phyloP scores from a whole-genome alignment of 306 rosid genomes.

The Echinosophora koreensis region DNA sequence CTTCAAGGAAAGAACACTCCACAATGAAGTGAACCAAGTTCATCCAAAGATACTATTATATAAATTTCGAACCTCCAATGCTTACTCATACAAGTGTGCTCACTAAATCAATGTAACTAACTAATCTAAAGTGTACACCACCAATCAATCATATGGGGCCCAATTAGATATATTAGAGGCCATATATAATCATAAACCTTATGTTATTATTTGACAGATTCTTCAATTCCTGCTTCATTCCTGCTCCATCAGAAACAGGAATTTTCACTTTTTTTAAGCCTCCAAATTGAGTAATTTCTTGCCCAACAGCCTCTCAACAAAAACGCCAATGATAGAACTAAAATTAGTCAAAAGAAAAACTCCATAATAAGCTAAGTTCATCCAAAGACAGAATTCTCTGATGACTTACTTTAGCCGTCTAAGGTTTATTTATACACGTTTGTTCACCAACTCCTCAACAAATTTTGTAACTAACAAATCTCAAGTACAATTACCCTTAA shows the following conservation, averaged over 20 bases:
- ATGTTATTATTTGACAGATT: too few species aligned
- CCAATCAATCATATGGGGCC: background rate
- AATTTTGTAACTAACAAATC: background rate
- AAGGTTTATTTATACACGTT: background rate
- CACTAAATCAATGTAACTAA: background rate
- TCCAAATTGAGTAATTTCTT: background rate
- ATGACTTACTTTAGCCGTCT: too few species aligned
- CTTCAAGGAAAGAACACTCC: background rate
- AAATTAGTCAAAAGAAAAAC: background rate
- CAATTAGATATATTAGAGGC: background rate
- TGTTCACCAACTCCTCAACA: too few species aligned
- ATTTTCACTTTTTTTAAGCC: too few species aligned
- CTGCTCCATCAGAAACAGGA: background rate
- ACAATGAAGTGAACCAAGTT: background rate
- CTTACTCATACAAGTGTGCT: background rate
- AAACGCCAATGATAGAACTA: background rate
- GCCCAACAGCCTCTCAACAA: background rate
- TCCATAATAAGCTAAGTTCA: background rate
- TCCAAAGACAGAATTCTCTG: too few species aligned
- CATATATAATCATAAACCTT: too few species aligned
- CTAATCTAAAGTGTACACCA: background rate
- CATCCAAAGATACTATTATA: background rate
- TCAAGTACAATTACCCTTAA: too few species aligned
- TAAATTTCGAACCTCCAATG: background rate
- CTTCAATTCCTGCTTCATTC: background rate